A percentile compares a stretch with the other conserved stretches of the same genome.
Evolutionary conservation across 2,329 filamentous ascomycete species (phyloP).

Genomic region (Teratosphaeria destructans): DNA sequence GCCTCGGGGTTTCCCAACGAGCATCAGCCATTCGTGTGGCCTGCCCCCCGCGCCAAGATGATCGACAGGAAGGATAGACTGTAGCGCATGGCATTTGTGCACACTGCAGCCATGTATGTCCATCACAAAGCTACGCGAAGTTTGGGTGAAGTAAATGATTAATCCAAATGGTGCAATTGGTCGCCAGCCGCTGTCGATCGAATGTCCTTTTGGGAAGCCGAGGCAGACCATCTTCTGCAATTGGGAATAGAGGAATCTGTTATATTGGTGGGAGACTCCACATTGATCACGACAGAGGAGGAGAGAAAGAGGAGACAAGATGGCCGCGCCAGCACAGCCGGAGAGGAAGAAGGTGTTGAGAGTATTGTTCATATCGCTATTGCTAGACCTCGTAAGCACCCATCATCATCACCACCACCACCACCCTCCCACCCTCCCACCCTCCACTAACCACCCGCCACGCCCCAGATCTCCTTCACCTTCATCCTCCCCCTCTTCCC

Average conservation of each 20-base stretch:
- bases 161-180: neutral
- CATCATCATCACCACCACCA: neutral
- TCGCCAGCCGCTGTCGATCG: slow-evolving; percentile 13
- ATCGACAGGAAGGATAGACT: neutral
- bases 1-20: too few species aligned
- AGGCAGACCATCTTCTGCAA: neutral
- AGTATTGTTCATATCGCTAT: slow-evolving; percentile 79
- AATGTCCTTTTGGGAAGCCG: slow-evolving; percentile 19
- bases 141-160: neutral
- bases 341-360: slow-evolving; percentile 50
- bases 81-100: neutral
- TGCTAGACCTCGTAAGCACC: slow-evolving; percentile 67
- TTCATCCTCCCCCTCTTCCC: slow-evolving; percentile 96
- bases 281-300: neutral
- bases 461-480: slow-evolving; percentile 78
- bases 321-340: neutral
- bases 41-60: neutral
- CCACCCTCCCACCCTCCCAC: neutral
- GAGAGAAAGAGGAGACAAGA: neutral
- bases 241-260: too few species aligned
- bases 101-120: neutral
- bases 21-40: too few species aligned
- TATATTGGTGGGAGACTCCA: neutral
- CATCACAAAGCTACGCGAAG: neutral
- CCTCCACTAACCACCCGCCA: neutral